Evolutionary conservation across 2,329 filamentous ascomycete species (phyloP).

Genomic region (Bertia moriformis): DNA sequence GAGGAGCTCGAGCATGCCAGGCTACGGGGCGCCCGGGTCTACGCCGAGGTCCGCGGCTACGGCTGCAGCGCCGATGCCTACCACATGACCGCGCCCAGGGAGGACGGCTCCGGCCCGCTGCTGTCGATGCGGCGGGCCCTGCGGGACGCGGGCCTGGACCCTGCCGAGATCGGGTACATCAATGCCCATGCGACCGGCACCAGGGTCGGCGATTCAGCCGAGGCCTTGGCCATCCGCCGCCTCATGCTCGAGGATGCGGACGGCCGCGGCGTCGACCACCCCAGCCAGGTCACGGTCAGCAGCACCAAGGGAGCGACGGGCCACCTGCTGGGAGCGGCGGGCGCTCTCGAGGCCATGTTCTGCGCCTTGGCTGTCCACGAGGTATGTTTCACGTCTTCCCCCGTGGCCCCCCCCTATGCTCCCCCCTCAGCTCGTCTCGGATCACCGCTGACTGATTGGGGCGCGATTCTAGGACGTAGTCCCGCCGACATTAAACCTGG

Average conservation of each 20-base stretch:
- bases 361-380: conserved; percentile 65
- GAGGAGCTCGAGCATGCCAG: conserved; percentile 85
- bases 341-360: conserved; percentile 80
- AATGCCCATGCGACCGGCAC: conserved; percentile 94
- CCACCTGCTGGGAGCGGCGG: conserved; percentile 80
- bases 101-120: conserved; percentile 68
- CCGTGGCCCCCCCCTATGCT: conserved; percentile 6
- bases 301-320: conserved; percentile 89
- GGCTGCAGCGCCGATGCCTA: conserved; percentile 81
- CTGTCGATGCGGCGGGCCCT: conserved; percentile 77
- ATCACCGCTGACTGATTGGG: conserved; percentile 3
- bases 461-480: conserved; percentile 54
- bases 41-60: conserved; percentile 80
- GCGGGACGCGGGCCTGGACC: conserved; percentile 53
- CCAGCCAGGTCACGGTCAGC: conserved; percentile 63
- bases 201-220: conserved; percentile 69
- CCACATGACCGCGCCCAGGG: conserved; percentile 81
- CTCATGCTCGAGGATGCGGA: conserved; percentile 61
- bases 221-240: conserved; percentile 67
- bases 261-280: conserved; percentile 44
- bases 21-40: conserved; percentile 63
- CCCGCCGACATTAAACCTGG: conserved; percentile 76
- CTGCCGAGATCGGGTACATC: conserved; percentile 68
- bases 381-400: conserved; percentile 31
- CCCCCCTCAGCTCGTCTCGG: too few relatives aligned